These are phyloP conservation scores for Kalmanozyma brasiliensis DNA, from an alignment of 1,284 basidiomycete species.

Conservation along the genomic window DNA sequence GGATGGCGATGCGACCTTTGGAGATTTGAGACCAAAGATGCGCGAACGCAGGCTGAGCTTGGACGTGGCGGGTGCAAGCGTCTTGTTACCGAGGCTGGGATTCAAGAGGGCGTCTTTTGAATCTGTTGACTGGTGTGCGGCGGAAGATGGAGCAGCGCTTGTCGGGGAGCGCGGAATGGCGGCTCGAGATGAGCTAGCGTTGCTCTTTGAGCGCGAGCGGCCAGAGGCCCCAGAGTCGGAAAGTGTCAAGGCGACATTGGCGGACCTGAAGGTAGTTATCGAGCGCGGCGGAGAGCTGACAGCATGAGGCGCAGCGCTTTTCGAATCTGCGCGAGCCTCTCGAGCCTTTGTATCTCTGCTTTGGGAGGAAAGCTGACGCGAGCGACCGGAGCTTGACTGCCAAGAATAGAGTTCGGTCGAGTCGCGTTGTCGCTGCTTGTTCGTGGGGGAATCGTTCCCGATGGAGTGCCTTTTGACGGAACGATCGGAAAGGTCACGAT, in stretches of 20 bases:
- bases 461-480: too few relatives aligned
- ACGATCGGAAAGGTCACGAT: too few relatives aligned
- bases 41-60: constrained; percentile 39
- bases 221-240: constrained; percentile 5
- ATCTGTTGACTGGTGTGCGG: neutral
- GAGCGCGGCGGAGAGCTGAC: constrained; percentile 2
- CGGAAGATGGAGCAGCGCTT: neutral
- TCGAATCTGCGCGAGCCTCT: neutral
- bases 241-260: constrained; percentile 7
- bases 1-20: constrained; percentile 17
- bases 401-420: too few relatives aligned
- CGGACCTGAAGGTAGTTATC: constrained; percentile 18
- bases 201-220: constrained; percentile 35
- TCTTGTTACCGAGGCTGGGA: neutral
- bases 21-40: constrained; percentile 39
- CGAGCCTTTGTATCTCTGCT: neutral
- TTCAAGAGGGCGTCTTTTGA: neutral
- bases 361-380: neutral
- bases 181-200: constrained; percentile 8
- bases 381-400: neutral
- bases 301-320: neutral
- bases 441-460: too few relatives aligned
- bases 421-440: too few relatives aligned
- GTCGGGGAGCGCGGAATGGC: neutral
- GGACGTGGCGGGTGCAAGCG: constrained; percentile 8